Evolutionary conservation across 306 rosid species (phyloP).

Genomic region (Chamaecrista fasciculata): DNA sequence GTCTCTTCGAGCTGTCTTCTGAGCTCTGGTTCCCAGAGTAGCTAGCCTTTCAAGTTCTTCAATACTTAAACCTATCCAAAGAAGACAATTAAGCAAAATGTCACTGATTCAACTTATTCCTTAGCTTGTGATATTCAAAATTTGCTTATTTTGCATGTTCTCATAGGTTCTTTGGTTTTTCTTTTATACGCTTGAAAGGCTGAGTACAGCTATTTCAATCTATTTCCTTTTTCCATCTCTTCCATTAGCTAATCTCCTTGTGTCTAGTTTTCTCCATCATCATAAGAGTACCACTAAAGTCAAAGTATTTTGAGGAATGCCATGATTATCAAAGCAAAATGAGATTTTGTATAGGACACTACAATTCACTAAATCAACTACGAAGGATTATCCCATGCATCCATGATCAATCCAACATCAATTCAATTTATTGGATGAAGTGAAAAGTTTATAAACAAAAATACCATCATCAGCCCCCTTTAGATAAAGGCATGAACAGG

Average conservation of each 20-base stretch:
- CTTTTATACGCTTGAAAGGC: neutral
- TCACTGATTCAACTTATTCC: neutral
- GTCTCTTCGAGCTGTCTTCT: constrained; percentile 92
- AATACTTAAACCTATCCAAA: constrained; percentile 57
- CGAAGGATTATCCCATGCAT: neutral
- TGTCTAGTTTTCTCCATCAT: neutral
- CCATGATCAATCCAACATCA: constrained; percentile 19
- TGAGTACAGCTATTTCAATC: neutral
- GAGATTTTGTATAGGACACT: neutral
- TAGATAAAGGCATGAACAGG: neutral
- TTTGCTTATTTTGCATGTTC: neutral
- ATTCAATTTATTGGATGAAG: neutral
- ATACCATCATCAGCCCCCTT: neutral
- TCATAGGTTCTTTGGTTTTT: neutral
- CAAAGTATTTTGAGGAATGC: neutral
- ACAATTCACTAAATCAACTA: neutral
- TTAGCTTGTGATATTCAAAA: neutral
- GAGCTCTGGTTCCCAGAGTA: constrained; percentile 65
- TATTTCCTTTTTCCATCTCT: neutral
- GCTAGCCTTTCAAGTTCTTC: constrained; percentile 82
- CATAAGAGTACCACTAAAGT: neutral
- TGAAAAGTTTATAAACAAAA: neutral
- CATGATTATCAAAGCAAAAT: neutral
- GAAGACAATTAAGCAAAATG: constrained; percentile 4
- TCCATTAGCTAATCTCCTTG: neutral